Evolutionary conservation across 345 rosid species (phyloP), one percentile per base, ranked within the genome.

Genomic region (Aquilaria sinensis): DNA sequence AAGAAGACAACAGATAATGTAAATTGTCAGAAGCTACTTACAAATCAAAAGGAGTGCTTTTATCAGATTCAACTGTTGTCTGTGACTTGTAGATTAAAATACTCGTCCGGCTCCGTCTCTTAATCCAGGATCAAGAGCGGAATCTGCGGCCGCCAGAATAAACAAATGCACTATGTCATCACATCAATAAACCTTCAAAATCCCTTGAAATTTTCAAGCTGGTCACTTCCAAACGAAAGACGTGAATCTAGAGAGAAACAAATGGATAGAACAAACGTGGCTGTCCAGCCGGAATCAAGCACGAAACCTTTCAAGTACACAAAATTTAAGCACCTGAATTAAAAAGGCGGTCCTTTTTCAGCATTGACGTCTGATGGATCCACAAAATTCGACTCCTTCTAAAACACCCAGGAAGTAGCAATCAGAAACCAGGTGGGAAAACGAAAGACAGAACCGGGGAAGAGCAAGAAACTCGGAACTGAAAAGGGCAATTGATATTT

Each of bases 101-200:
- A 56, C 41, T 64, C 43, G 64, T 60, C 49, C 62, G 63, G 74
- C 63, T 65, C 65, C 53, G 67, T 43, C 56, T 60, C 12, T 15
- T 37, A 30, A 54, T 62, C 50, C 63, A 56, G 31, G 47, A 64
- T 13, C 51, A 58, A n/a, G 57, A 63, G 13, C 51, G 62, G 41
- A 65, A 57, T 61, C 68, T 67, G 58, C 50, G 70, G 77, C 76
- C 53, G 74, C 55, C 69, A 67, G 41, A 51, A 63, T 59, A 56
- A 75, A 59, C 72, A 68, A 73, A 61, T 59, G 34, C 45, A 61
- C 43, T 9, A 67, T 54, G 61, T 14, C 51, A 31, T 14, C 53
- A 37, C 43, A 37, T 37, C 43, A 37, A 37, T 5, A 37, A 37
- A 37, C 5, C 43, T 37, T 37, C 43, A 37, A 37, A 37, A 37